phyloP scores from a whole-genome alignment of 768 basidiomycete genomes.

The Podaxis pistillaris region DNA sequence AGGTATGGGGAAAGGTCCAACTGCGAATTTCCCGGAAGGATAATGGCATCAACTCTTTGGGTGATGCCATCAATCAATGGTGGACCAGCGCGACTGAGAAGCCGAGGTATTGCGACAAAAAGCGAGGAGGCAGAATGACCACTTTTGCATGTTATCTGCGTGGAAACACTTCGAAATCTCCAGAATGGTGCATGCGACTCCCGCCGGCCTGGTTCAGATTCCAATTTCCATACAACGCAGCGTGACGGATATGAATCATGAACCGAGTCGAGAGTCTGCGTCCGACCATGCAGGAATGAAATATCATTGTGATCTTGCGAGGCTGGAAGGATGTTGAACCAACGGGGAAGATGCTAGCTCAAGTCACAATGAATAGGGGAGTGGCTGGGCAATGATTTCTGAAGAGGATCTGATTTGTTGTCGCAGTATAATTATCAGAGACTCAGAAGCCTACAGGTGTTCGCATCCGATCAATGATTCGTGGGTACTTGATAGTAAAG shows the following conservation, averaged over 20 bases:
- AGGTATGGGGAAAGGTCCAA: slow-evolving; percentile 4
- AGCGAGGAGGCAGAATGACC: not conserved
- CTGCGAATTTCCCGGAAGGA: not conserved
- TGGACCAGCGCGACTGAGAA: not conserved
- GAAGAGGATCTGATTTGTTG: too few relatives aligned
- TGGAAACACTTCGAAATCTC: slow-evolving; percentile 9
- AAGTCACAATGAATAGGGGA: too few relatives aligned
- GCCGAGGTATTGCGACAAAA: slow-evolving; percentile 8
- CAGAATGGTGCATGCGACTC: not conserved
- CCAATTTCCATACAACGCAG: not conserved
- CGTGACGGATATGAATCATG: not conserved
- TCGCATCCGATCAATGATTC: too few relatives aligned
- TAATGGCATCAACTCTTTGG: not conserved
- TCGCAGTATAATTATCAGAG: too few relatives aligned
- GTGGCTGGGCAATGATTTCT: too few relatives aligned
- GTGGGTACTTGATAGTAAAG: too few relatives aligned
- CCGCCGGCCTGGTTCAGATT: not conserved
- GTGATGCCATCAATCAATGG: slow-evolving; percentile 8
- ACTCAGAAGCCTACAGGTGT: too few relatives aligned
- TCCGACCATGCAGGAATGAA: not conserved
- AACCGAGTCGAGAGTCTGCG: not conserved
- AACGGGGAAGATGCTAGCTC: too few relatives aligned
- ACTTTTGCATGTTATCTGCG: slow-evolving; percentile 12
- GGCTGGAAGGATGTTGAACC: not conserved
- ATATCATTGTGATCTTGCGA: not conserved